Percentiles rank a stretch among this genome's conserved stretches.
Evolutionary conservation across 1,139 yeast genomes (phyloP).

Genomic region (Hemisphaericaspora lyxosophila): DNA sequence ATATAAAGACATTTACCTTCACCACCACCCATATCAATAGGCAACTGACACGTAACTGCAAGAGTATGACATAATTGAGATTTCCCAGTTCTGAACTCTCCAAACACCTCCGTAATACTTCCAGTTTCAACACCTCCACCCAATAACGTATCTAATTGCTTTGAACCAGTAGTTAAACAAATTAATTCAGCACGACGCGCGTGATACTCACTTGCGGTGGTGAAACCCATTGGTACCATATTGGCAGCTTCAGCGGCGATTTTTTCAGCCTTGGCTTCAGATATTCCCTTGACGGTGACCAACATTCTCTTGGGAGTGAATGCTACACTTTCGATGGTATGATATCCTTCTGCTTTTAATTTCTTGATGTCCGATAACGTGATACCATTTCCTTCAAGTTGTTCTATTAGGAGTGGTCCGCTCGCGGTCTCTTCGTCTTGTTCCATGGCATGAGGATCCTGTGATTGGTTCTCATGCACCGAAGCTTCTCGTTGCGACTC

Average conservation of each 20-base stretch:
- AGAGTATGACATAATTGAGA: conserved; percentile 95
- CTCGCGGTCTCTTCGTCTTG: conserved; percentile 40
- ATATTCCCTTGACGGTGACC: conserved; percentile 81
- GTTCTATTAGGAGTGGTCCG: conserved; percentile 49
- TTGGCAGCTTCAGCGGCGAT: conserved; percentile 80
- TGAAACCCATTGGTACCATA: conserved; percentile 93
- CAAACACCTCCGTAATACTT: conserved; percentile 92
- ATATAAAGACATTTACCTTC: conserved; percentile 96
- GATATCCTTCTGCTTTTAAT: conserved; percentile 77
- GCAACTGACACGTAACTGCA: conserved; percentile 95
- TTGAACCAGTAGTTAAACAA: conserved; percentile 92
- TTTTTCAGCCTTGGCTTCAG: conserved; percentile 93
- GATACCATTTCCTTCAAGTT: conserved; percentile 80
- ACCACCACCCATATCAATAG: conserved; percentile 98
- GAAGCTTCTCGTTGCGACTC: conserved; percentile 1
- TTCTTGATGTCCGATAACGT: conserved; percentile 76
- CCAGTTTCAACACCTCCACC: conserved; percentile 99
- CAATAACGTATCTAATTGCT: conserved; percentile 84
- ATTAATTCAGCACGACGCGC: conserved; percentile 86
- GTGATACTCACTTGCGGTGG: conserved; percentile 95
- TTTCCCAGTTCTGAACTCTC: conserved; percentile 97
- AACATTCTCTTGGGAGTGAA: conserved; percentile 81
- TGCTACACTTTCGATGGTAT: conserved; percentile 90
- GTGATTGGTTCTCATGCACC: neutral
- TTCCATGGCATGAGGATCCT: conserved; percentile 2